These are phyloP conservation scores for Candida sp. DNA, from an alignment of 1,139 yeast species.

Conservation along the genomic window DNA sequence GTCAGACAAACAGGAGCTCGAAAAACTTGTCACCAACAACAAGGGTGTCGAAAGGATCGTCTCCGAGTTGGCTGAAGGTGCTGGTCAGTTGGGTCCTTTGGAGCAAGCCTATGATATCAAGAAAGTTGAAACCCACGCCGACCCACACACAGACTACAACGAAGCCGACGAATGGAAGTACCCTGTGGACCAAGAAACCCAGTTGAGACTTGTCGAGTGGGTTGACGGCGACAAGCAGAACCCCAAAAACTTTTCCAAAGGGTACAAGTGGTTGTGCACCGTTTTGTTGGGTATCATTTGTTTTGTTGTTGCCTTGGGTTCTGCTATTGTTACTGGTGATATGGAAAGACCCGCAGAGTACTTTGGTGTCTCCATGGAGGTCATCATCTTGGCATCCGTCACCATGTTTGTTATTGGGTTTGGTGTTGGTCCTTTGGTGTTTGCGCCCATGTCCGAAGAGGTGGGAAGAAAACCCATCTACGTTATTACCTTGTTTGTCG, in stretches of 20 bases:
- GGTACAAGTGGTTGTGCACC: slow-evolving; percentile 59
- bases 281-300: slow-evolving; percentile 53
- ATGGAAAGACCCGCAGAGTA: slow-evolving; percentile 53
- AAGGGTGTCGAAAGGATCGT: slow-evolving; percentile 39
- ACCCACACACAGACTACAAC: slow-evolving; percentile 41
- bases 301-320: slow-evolving; percentile 62
- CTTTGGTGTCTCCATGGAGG: slow-evolving; percentile 58
- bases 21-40: slow-evolving; percentile 33
- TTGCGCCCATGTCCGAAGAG: slow-evolving; percentile 78
- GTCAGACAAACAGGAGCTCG: slow-evolving; percentile 24
- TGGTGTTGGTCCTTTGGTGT: slow-evolving; percentile 75
- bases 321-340: slow-evolving; percentile 67
- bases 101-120: slow-evolving; percentile 57
- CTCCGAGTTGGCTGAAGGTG: slow-evolving; percentile 34
- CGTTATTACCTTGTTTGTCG: slow-evolving; percentile 55
- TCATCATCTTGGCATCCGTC: slow-evolving; percentile 56
- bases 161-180: slow-evolving; percentile 64
- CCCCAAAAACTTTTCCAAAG: slow-evolving; percentile 56
- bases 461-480: slow-evolving; percentile 69
- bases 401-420: slow-evolving; percentile 71
- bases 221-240: slow-evolving; percentile 57
- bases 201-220: slow-evolving; percentile 62
- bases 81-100: slow-evolving; percentile 55
- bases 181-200: slow-evolving; percentile 58
- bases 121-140: slow-evolving; percentile 36